Evolutionary conservation across 257 asterid species (phyloP).

Genomic region (Solanum rostratum): DNA sequence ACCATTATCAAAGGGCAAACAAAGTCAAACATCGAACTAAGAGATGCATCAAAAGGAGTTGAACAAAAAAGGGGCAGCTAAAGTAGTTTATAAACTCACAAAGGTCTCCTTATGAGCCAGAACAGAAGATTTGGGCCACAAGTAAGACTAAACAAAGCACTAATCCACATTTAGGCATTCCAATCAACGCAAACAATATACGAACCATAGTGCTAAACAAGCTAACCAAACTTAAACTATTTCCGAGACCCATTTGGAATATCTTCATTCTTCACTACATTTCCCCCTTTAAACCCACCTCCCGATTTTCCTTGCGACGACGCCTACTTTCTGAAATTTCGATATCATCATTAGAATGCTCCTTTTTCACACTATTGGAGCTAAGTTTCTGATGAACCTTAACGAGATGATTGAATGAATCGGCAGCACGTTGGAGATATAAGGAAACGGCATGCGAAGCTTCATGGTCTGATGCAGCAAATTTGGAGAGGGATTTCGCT

Average conservation of each 20-base stretch:
- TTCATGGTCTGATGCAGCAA: conserved; percentile 37
- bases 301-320: background rate
- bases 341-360: background rate
- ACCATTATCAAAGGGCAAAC: too few relatives aligned
- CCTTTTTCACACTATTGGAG: background rate
- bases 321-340: background rate
- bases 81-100: too few relatives aligned
- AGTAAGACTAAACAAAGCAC: too few relatives aligned
- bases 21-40: too few relatives aligned
- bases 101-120: too few relatives aligned
- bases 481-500: conserved; percentile 29
- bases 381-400: conserved; percentile 23
- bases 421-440: conserved; percentile 35
- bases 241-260: background rate
- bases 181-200: too few relatives aligned
- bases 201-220: too few relatives aligned
- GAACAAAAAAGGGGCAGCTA: too few relatives aligned
- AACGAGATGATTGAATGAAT: conserved; percentile 38
- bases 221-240: too few relatives aligned
- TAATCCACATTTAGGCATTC: too few relatives aligned
- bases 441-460: conserved; percentile 36
- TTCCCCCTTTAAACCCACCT: background rate
- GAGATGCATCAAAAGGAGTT: too few relatives aligned
- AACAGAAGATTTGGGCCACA: too few relatives aligned
- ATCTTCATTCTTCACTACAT: background rate